Percentiles rank a stretch among this genome's conserved stretches.
Conservation (phyloP, 495 filamentous ascomycete genomes). For the Hyaloscypha variabilis region DNA sequence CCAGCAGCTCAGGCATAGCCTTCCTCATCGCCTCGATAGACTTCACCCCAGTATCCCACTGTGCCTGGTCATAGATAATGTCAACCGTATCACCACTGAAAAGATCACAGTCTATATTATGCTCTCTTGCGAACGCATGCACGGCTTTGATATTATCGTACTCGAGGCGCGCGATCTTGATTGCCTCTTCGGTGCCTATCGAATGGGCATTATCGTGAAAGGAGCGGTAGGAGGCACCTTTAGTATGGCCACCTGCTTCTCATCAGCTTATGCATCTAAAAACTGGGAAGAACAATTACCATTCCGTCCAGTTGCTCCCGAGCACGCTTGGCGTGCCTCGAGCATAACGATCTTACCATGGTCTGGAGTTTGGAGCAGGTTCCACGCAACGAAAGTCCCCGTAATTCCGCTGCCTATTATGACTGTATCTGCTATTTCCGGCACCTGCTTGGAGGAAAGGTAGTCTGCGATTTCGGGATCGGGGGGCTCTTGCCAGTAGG, state of each 20-base stretch:
- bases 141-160: conserved; percentile 57
- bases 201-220: conserved; percentile 47
- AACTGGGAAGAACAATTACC: conserved; percentile 32
- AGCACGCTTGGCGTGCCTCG: conserved; percentile 59
- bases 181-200: conserved; percentile 46
- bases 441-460: conserved; percentile 47
- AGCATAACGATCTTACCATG: conserved; percentile 49
- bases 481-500: conserved; percentile 73
- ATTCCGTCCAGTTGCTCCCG: conserved; percentile 64
- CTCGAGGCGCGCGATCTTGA: conserved; percentile 58
- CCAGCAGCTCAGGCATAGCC: conserved; percentile 41
- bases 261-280: not conserved
- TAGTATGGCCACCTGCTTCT: conserved; percentile 60
- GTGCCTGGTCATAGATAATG: conserved; percentile 52
- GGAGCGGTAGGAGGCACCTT: conserved; percentile 62
- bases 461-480: conserved; percentile 53
- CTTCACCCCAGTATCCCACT: conserved; percentile 44
- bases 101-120: conserved; percentile 55
- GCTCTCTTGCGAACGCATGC: conserved; percentile 52
- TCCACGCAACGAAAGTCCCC: conserved; percentile 61
- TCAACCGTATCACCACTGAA: conserved; percentile 57
- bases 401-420: conserved; percentile 76
- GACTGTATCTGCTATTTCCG: conserved; percentile 54
- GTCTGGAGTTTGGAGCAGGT: conserved; percentile 43
- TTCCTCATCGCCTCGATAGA: conserved; percentile 48